Evolutionary conservation across 495 filamentous ascomycete species (phyloP).

Genomic region (Hypoxylon cercidicola): DNA sequence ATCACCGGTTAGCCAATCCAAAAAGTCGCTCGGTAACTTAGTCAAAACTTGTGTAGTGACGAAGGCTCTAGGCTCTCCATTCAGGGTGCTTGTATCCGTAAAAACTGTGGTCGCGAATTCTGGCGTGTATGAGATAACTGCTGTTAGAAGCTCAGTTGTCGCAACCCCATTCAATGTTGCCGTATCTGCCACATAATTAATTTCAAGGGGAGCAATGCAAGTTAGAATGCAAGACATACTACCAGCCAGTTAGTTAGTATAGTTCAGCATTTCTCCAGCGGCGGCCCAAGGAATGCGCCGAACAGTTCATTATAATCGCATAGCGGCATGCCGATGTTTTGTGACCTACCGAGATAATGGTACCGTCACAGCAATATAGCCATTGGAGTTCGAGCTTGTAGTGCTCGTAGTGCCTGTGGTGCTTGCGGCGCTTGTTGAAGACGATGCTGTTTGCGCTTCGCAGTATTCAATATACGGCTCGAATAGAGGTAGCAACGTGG

Average conservation of each 20-base stretch:
- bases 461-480: slow-evolving; percentile 9
- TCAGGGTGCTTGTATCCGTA: background rate
- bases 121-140: slow-evolving; percentile 1
- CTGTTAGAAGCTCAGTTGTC: slow-evolving; percentile 11
- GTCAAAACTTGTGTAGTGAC: slow-evolving; percentile 20
- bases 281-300: no score
- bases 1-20: no score
- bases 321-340: background rate
- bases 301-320: background rate
- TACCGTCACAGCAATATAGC: background rate
- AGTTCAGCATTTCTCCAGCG: no score
- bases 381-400: background rate
- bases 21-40: slow-evolving; percentile 1
- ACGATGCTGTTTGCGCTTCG: background rate
- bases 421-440: background rate
- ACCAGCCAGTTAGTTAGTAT: background rate
- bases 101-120: slow-evolving; percentile 18
- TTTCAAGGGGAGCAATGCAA: background rate
- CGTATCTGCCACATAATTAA: slow-evolving; percentile 9
- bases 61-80: slow-evolving; percentile 1
- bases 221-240: background rate
- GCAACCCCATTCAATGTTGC: background rate
- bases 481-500: background rate
- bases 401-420: background rate
- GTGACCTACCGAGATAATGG: slow-evolving; percentile 21